Conservation (phyloP, 148 eudicot species). For the Rhododendron mucronatum region DNA sequence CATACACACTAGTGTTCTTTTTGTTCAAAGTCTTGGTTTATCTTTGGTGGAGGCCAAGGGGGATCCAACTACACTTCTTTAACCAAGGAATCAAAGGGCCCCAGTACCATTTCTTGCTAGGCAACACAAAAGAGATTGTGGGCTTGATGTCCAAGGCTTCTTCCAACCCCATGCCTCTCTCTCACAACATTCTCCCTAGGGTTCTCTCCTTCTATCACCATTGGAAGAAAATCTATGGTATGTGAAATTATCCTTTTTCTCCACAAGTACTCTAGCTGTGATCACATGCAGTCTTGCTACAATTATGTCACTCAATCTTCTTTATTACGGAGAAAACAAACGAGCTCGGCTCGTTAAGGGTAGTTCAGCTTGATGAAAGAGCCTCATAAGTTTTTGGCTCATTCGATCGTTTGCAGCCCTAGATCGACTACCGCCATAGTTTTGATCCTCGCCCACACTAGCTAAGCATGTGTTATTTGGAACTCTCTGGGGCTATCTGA, state of each 20-base stretch:
- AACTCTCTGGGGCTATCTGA: not conserved
- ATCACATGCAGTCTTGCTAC: not conserved
- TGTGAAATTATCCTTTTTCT: not conserved
- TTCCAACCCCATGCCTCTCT: conserved; percentile 62
- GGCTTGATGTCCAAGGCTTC: conserved; percentile 68
- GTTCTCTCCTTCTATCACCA: conserved; percentile 92
- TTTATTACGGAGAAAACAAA: not conserved
- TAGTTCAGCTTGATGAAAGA: no score
- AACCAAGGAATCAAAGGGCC: conserved; percentile 88
- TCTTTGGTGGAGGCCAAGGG: conserved; percentile 77
- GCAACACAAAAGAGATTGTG: conserved; percentile 77
- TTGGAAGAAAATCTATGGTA: conserved; percentile 95
- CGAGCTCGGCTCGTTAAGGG: no score
- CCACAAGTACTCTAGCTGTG: not conserved
- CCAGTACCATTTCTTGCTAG: conserved; percentile 57
- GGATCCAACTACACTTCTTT: conserved; percentile 47
- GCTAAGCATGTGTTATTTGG: not conserved
- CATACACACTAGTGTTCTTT: conserved; percentile 13
- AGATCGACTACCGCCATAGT: not conserved
- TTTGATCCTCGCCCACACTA: not conserved
- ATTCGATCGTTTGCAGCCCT: no score
- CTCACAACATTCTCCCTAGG: conserved; percentile 82
- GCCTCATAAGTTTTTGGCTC: no score
- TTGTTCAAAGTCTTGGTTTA: conserved; percentile 37
- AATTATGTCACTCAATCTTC: not conserved